Evolutionary conservation across 129 eudicot genomes (phyloP).

Genomic region (Smallanthus sonchifolius): DNA sequence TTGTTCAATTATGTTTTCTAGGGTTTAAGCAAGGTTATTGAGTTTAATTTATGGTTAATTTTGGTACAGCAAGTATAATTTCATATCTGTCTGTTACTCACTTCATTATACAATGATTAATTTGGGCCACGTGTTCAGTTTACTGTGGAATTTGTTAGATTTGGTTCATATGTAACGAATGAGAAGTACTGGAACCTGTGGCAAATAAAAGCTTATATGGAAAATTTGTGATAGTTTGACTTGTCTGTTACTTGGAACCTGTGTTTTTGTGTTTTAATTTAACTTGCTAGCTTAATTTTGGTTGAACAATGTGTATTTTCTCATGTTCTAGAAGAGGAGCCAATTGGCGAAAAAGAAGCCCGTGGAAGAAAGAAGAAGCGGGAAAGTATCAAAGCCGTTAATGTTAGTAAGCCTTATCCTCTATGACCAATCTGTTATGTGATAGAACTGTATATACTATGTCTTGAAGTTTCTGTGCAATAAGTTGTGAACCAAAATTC

Average conservation of each 20-base stretch:
- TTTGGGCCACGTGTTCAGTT: not conserved
- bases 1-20: not conserved
- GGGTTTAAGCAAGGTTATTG: slow-evolving; percentile 6
- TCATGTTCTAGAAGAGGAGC: slow-evolving; percentile 60
- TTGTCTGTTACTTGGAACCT: not conserved
- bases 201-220: not conserved
- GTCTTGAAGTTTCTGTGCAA: not conserved
- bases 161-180: not conserved
- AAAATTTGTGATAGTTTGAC: not conserved
- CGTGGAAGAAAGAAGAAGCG: slow-evolving; percentile 48
- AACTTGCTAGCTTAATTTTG: slow-evolving; percentile 14
- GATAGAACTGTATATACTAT: not conserved
- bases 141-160: not conserved
- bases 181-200: slow-evolving; percentile 2
- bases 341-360: slow-evolving; percentile 33
- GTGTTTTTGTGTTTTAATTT: not conserved
- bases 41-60: not conserved
- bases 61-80: not conserved
- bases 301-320: slow-evolving; percentile 4
- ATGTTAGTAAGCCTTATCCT: slow-evolving; percentile 47
- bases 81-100: not conserved
- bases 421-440: slow-evolving; percentile 6
- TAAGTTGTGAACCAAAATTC: slow-evolving; percentile 3
- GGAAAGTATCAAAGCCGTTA: slow-evolving; percentile 25
- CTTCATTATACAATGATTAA: not conserved